Evolutionary conservation across 768 basidiomycete genomes (phyloP).

Genomic region (Tylopilus sp.): DNA sequence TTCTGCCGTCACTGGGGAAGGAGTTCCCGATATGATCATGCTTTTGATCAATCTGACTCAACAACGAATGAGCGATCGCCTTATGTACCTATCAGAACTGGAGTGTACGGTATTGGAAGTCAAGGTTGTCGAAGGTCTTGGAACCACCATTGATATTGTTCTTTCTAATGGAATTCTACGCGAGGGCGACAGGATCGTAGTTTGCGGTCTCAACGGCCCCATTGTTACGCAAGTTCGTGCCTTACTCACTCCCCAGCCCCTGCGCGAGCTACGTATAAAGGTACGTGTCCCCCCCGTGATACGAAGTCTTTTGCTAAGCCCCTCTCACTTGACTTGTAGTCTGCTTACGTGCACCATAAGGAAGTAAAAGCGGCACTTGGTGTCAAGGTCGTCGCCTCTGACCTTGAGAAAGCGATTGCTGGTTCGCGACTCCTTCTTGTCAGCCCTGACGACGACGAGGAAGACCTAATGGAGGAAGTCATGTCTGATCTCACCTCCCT

Average conservation of each 20-base stretch:
- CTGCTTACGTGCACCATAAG: conserved; percentile 95
- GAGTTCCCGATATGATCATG: conserved; percentile 99
- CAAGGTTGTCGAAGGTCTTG: conserved; percentile 96
- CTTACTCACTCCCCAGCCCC: conserved; percentile 90
- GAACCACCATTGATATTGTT: conserved; percentile 96
- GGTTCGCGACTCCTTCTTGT: conserved; percentile 91
- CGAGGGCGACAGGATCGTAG: conserved; percentile 91
- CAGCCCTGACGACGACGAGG: conserved; percentile 96
- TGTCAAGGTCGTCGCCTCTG: conserved; percentile 92
- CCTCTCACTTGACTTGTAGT: conserved; percentile 51
- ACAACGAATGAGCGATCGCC: conserved; percentile 92
- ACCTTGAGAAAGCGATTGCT: conserved; percentile 96
- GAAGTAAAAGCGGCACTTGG: conserved; percentile 96
- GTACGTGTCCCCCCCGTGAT: conserved; percentile 37
- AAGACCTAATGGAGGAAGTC: conserved; percentile 89
- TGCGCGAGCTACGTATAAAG: conserved; percentile 95
- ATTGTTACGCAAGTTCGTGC: conserved; percentile 95
- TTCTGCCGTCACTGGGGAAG: conserved; percentile 97
- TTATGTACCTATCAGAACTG: conserved; percentile 97
- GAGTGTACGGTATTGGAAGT: conserved; percentile 99
- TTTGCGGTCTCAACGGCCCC: conserved; percentile 96
- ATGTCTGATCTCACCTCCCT: conserved; percentile 94
- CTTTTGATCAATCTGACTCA: conserved; percentile 95
- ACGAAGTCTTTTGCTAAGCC: conserved; percentile 1
- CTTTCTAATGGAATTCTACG: conserved; percentile 89